These are phyloP conservation scores for Candida bentonensis DNA, from an alignment of 805 yeast genomes.

Conservation along the genomic window DNA sequence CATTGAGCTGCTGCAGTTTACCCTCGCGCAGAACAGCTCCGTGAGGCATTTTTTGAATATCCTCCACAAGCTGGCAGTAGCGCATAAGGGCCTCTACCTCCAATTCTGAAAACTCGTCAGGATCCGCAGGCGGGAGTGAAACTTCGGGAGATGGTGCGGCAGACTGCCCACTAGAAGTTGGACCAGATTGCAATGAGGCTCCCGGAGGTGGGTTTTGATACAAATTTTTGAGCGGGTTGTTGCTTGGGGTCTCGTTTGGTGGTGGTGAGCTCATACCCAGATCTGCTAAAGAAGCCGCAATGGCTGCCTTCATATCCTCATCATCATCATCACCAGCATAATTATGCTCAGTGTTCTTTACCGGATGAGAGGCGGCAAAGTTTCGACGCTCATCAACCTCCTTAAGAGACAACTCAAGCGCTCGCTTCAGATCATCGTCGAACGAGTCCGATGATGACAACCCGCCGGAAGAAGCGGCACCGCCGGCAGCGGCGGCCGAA, in stretches of 20 bases:
- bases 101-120: constrained; percentile 31
- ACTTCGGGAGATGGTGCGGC: constrained; percentile 15
- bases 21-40: constrained; percentile 32
- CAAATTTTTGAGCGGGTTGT: constrained; percentile 11
- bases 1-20: constrained; percentile 42
- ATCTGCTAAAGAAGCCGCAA: constrained; percentile 78
- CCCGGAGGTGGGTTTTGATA: constrained; percentile 16
- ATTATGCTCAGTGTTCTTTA: neutral
- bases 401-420: constrained; percentile 61
- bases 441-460: constrained; percentile 15
- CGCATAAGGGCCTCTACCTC: constrained; percentile 61
- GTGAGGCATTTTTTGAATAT: constrained; percentile 32
- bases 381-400: neutral
- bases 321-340: constrained; percentile 39
- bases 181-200: constrained; percentile 1
- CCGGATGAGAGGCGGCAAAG: constrained; percentile 2
- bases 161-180: neutral
- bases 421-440: constrained; percentile 54
- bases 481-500: constrained; percentile 22
- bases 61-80: constrained; percentile 54
- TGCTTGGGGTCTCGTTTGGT: constrained; percentile 19
- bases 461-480: constrained; percentile 32
- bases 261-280: constrained; percentile 21
- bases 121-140: constrained; percentile 4
- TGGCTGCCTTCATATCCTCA: constrained; percentile 85